Evolutionary conservation across 73 alveolate genomes (phyloP), one percentile per base, ranked within the genome.

Genomic region (Breviolum minutum): DNA sequence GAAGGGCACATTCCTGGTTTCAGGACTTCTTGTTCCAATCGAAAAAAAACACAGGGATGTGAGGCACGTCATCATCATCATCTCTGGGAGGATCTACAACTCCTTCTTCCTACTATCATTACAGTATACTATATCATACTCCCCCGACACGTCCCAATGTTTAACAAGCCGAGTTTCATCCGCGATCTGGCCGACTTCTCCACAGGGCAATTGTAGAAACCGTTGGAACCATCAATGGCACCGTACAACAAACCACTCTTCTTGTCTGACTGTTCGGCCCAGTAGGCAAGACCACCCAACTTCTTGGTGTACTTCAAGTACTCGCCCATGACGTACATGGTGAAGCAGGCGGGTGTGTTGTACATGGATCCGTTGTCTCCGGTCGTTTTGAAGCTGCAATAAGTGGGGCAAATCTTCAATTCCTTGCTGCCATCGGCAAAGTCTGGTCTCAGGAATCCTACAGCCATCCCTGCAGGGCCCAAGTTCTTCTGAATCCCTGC

Each of bases 331-430:
- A 95, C 77, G 95, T 99, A 99, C 77, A 99, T 32, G 95, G 99
- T 73, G 95, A 71, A 99, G 95, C 99, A 99, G 60, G 99, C 99
- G 2, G 99, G 99, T 63, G 99, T 99, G 99, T 99, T 99, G 95
- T 94, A 99, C 95, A 99, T 99, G 70, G 99, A 95, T 24, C 97
- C 91, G 62, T 95, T 83, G 24, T 99, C 99, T 32, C 81, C 94
- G 80, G 94, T 83, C 66, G 87, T 89, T 76, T 94, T 68, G 95
- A 68, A 99, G 97, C 96, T 99, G 84, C 94, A 95, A 84, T 89
- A 89, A 26, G 99, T 98, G 80, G 99, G 99, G 84, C 96, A 88
- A 79, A 99, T 99, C 84, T 95, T 86, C 85, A 95, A 9, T 87
- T 95, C 98, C 83, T 93, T 74, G 83, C 92, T 93, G 91, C 98